Percentiles rank a stretch among this genome's conserved stretches.
Conservation (phyloP, 2,329 filamentous ascomycete genomes). For the Ceratocystis colombiana region DNA sequence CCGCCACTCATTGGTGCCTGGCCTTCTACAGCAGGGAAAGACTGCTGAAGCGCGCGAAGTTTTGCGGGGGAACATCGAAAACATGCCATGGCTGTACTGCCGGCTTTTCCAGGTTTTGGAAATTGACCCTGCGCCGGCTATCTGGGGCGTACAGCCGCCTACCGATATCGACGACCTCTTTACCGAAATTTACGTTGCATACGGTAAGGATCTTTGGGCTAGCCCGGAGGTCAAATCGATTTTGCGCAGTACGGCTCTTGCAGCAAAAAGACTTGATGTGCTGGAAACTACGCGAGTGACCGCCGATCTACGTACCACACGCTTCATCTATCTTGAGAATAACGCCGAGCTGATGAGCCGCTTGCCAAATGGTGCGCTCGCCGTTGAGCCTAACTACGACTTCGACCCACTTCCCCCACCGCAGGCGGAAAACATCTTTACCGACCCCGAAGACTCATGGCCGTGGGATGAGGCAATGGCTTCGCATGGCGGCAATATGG, state of each 20-base stretch:
- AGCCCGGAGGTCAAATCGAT: slow-evolving; percentile 59
- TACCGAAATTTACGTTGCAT: slow-evolving; percentile 63
- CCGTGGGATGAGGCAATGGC: slow-evolving; percentile 35
- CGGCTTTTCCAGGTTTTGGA: slow-evolving; percentile 70
- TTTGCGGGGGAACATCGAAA: slow-evolving; percentile 57
- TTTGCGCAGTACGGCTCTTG: slow-evolving; percentile 55
- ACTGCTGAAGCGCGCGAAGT: slow-evolving; percentile 52
- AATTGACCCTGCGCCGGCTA: slow-evolving; percentile 63
- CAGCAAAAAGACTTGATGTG: slow-evolving; percentile 25
- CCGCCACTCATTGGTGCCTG: slow-evolving; percentile 65
- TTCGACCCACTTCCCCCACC: slow-evolving; percentile 75
- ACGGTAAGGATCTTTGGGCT: slow-evolving; percentile 78
- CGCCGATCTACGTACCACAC: slow-evolving; percentile 43
- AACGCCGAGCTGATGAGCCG: slow-evolving; percentile 59
- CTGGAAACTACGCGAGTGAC: slow-evolving; percentile 31
- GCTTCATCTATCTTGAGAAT: slow-evolving; percentile 70
- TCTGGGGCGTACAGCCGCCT: slow-evolving; percentile 69
- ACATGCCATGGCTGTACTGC: slow-evolving; percentile 75
- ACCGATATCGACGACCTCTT: slow-evolving; percentile 55
- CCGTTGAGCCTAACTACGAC: slow-evolving; percentile 56
- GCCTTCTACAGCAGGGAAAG: slow-evolving; percentile 61
- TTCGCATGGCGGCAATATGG: neutral
- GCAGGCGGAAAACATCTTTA: slow-evolving; percentile 44
- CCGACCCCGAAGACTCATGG: slow-evolving; percentile 34
- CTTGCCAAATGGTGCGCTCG: slow-evolving; percentile 56